Evolutionary conservation across 2,329 filamentous ascomycete species (phyloP), one percentile per base, ranked within the genome.

Genomic region (Pseudohalonectria lignicola): DNA sequence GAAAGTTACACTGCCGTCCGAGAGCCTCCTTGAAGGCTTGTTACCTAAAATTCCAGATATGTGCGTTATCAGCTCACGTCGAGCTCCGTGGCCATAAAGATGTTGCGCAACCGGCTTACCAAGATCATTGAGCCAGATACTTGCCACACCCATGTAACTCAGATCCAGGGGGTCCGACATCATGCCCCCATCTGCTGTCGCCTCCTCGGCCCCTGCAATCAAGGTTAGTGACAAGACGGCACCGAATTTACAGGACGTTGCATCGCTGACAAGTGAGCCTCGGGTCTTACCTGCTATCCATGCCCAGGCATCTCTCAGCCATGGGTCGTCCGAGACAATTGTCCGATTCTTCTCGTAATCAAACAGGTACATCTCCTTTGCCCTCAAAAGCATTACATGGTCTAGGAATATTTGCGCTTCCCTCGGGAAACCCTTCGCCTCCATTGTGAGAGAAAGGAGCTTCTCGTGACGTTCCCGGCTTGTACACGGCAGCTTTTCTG

Each of bases 241-340:
- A n/a, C n/a, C n/a, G n/a, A n/a, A n/a, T n/a, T n/a, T n/a, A 37
- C 7, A 31, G 11, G 11, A 20, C 6, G 4, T 19, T 23, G 35
- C 12, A 23, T 15, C 7, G 5, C 5, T 6, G 25, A 8, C 11
- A 12, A 6, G 36, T 10, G 15, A 11, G 20, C 2, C 28, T 21
- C 31, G 9, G 15, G 8, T 43, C 64, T 52, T 51, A 77, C 82
- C 76, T 41, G 73, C 68, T 34, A 88, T 67, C 68, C 83, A 85
- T 34, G 76, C 73, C 86, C 86, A 93, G n/a, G 84, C 63, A 40
- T 83, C 80, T 41, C 77, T 71, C n/a, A 90, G 63, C 74, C 82
- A 85, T 21, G 73, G 74, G 49, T 88, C 79, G 43, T 86, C 82
- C 5, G 69, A 64, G 1, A 83, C 69, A n/a, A 88, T 71, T 5